Conservation (phyloP, 306 rosid genomes). For the Pueraria montana region DNA sequence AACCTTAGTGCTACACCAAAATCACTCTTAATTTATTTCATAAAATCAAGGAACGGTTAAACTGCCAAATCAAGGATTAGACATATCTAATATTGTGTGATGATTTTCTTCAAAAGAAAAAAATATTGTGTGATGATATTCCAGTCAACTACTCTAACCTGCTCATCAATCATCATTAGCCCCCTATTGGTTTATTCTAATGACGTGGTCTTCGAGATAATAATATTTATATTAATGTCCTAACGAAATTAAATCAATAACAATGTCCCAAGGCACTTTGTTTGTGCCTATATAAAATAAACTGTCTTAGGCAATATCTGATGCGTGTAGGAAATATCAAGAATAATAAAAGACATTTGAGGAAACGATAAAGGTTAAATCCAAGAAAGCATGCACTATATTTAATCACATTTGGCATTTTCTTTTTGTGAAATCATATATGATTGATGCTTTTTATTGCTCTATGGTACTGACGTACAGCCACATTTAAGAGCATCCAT, state of each 20-base stretch:
- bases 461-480: background rate
- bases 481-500: slow-evolving; percentile 19
- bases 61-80: background rate
- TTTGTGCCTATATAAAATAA: background rate
- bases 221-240: background rate
- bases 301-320: background rate
- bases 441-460: background rate
- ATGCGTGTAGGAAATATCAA: background rate
- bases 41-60: background rate
- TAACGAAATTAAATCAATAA: background rate
- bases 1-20: too few species aligned
- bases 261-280: slow-evolving; percentile 20
- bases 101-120: too few species aligned
- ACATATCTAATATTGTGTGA: background rate
- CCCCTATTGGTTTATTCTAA: slow-evolving; percentile 1
- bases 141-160: slow-evolving; percentile 33
- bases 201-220: background rate
- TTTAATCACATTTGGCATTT: background rate
- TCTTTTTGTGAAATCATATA: background rate
- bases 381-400: background rate
- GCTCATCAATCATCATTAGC: slow-evolving; percentile 2
- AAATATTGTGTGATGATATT: background rate
- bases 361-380: background rate
- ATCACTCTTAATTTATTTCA: background rate
- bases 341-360: background rate